Evolutionary conservation across 768 basidiomycete species (phyloP).

Genomic region (Rhodotorula babjevae): DNA sequence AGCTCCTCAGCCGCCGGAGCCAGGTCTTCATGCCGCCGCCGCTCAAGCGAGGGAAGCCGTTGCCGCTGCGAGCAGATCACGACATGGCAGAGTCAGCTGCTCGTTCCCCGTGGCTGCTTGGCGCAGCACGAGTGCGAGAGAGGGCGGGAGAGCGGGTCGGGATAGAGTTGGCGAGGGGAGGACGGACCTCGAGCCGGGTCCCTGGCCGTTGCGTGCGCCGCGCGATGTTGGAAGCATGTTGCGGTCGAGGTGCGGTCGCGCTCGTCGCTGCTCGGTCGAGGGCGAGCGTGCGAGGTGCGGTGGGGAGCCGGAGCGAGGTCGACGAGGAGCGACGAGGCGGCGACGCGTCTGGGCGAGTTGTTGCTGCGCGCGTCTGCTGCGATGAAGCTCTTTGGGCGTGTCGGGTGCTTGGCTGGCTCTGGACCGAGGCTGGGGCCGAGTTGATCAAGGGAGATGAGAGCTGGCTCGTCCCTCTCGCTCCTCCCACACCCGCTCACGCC

Average conservation of each 20-base stretch:
- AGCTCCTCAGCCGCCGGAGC: slow-evolving; percentile 15
- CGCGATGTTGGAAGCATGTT: background rate
- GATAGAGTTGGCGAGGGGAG: background rate
- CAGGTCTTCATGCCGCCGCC: slow-evolving; percentile 29
- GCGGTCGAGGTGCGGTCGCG: no score
- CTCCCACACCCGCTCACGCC: background rate
- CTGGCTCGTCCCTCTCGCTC: background rate
- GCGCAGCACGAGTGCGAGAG: no score
- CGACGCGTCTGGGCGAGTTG: no score
- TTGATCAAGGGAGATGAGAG: no score
- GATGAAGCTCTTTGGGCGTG: no score
- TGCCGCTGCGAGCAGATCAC: background rate
- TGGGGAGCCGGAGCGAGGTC: no score
- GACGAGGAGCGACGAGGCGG: no score
- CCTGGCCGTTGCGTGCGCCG: background rate
- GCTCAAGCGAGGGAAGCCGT: slow-evolving; percentile 14
- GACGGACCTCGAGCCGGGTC: background rate
- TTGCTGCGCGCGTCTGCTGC: no score
- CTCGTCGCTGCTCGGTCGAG: background rate
- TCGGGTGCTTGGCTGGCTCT: no score
- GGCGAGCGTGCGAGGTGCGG: no score
- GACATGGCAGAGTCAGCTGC: background rate
- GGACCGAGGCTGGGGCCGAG: no score
- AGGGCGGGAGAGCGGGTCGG: background rate
- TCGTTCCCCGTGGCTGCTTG: no score